phyloP scores from a whole-genome alignment of 441 rosid species.

The Pelargonium citronellum region DNA sequence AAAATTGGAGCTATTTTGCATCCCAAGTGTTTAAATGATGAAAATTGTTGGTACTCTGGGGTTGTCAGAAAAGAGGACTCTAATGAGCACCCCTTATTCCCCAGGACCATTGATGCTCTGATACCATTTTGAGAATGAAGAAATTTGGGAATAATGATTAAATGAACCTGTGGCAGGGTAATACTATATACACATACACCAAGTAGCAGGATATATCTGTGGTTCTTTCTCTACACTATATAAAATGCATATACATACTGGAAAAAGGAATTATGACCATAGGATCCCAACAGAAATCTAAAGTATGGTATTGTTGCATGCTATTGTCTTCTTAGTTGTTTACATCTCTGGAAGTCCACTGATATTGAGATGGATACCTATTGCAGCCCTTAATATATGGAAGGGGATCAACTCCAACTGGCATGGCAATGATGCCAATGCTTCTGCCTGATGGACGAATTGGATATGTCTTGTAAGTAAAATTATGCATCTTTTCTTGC shows the following conservation, averaged over 20 bases:
- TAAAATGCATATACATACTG: too few species aligned
- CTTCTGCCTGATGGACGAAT: conserved; percentile 93
- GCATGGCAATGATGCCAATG: conserved; percentile 98
- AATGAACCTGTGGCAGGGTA: background rate
- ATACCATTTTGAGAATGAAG: too few species aligned
- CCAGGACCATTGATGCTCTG: too few species aligned
- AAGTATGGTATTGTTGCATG: background rate
- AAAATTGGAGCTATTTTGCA: too few species aligned
- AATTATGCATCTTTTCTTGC: conserved; percentile 10
- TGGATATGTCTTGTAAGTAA: conserved; percentile 85
- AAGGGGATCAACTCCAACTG: conserved; percentile 64
- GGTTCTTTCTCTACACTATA: too few species aligned
- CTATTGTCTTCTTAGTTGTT: background rate
- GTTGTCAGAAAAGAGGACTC: too few species aligned
- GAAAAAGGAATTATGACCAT: background rate
- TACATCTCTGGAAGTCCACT: background rate
- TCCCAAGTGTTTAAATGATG: too few species aligned
- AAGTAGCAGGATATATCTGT: background rate
- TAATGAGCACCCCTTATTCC: too few species aligned
- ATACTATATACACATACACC: background rate
- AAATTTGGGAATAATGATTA: background rate
- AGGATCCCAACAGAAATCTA: background rate
- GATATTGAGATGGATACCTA: conserved; percentile 18
- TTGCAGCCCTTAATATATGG: conserved; percentile 85
- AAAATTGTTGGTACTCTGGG: too few species aligned